Percentiles rank a stretch among this genome's conserved stretches.
Evolutionary conservation across 2,329 filamentous ascomycete species (phyloP).

Genomic region (Lanzia echinophila): DNA sequence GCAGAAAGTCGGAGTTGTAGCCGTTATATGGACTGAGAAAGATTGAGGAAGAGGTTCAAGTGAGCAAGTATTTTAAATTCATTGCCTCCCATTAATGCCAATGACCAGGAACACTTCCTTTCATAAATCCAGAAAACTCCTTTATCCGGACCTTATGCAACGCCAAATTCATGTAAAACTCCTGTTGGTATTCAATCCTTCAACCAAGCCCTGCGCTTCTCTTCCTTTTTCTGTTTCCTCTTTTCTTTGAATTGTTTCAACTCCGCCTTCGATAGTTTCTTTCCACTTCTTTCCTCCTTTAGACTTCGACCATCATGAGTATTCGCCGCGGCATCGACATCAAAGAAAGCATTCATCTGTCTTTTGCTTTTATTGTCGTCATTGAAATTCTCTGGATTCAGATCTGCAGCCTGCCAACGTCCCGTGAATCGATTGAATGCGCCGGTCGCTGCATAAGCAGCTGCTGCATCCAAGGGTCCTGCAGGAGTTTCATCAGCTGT

Average conservation of each 20-base stretch:
- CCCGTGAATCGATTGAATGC: slow-evolving; percentile 92
- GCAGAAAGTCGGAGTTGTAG: no score
- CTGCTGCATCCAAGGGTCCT: slow-evolving; percentile 35
- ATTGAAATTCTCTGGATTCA: slow-evolving; percentile 68
- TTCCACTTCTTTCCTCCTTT: slow-evolving; percentile 80
- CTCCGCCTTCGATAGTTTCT: slow-evolving; percentile 79
- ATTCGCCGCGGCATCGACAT: slow-evolving; percentile 90
- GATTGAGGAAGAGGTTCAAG: not conserved
- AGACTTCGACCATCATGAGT: slow-evolving; percentile 83
- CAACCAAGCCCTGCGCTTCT: slow-evolving; percentile 89
- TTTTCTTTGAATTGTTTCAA: slow-evolving; percentile 90
- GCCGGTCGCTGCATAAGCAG: slow-evolving; percentile 59
- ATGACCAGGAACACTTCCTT: not conserved
- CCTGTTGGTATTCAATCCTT: slow-evolving; percentile 3
- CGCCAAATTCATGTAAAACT: not conserved
- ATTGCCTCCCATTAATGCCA: not conserved
- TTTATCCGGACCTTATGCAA: not conserved
- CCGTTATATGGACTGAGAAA: no score
- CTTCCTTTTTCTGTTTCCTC: slow-evolving; percentile 81
- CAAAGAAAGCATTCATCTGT: slow-evolving; percentile 92
- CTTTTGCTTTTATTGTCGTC: slow-evolving; percentile 82
- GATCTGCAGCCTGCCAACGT: slow-evolving; percentile 63
- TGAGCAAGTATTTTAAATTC: not conserved
- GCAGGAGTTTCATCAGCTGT: slow-evolving; percentile 33
- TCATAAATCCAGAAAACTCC: not conserved